Evolutionary conservation across 1,284 basidiomycete genomes (phyloP).

Genomic region (Naganishia cerealis): DNA sequence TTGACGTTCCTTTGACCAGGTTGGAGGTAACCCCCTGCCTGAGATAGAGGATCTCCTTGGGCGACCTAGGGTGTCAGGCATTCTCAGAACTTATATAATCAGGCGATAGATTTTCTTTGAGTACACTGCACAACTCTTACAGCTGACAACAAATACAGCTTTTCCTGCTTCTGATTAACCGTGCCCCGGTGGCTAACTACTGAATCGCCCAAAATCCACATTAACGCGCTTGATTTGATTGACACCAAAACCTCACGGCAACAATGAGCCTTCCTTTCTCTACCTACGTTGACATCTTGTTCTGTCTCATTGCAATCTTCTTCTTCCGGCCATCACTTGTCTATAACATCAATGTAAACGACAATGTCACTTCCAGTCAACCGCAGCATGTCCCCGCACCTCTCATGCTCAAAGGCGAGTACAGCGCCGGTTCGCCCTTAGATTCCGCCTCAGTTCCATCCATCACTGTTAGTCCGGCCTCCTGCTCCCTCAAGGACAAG

Average conservation of each 20-base stretch:
- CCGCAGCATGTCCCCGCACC: background rate
- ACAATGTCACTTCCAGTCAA: background rate
- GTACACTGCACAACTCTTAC: background rate
- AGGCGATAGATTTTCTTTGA: background rate
- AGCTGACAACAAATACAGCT: background rate
- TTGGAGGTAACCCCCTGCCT: background rate
- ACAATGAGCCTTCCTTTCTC: conserved; percentile 6
- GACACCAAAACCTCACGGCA: background rate
- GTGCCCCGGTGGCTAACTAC: background rate
- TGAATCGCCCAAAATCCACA: background rate
- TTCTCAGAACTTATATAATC: background rate
- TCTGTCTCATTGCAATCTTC: conserved; percentile 2
- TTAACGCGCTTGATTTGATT: background rate
- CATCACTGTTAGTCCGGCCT: conserved; percentile 18
- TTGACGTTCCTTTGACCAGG: conserved; percentile 4
- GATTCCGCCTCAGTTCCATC: conserved; percentile 7
- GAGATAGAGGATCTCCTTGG: background rate
- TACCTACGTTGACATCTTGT: conserved; percentile 3
- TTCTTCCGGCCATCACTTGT: background rate
- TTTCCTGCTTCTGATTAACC: background rate
- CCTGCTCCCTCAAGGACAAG: background rate
- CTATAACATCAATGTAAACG: background rate
- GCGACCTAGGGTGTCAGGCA: background rate
- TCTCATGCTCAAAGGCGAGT: background rate
- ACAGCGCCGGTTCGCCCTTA: background rate